Evolutionary conservation across 495 filamentous ascomycete species (phyloP).

Genomic region (Coniosporium apollinis): DNA sequence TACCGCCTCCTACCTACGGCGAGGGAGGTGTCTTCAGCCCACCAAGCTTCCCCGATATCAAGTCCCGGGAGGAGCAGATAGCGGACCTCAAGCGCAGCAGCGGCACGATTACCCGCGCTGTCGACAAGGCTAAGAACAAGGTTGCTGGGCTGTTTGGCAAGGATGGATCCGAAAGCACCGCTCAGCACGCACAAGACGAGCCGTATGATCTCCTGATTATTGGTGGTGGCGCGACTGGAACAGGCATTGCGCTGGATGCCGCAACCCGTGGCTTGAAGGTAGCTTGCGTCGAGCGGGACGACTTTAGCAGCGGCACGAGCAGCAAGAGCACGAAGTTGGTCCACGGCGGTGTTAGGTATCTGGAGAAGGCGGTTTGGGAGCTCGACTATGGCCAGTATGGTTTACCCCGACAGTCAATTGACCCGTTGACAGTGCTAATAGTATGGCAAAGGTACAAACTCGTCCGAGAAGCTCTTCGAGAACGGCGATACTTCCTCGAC

Average conservation of each 20-base stretch:
- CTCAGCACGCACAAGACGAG: slow-evolving; percentile 17
- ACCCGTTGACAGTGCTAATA: no score
- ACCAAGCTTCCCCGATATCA: slow-evolving; percentile 65
- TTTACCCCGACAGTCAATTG: no score
- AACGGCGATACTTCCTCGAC: slow-evolving; percentile 89
- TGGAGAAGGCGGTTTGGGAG: slow-evolving; percentile 95
- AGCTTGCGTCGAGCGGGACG: slow-evolving; percentile 85
- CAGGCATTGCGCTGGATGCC: slow-evolving; percentile 87
- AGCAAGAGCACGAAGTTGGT: slow-evolving; percentile 96
- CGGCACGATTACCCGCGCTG: slow-evolving; percentile 7
- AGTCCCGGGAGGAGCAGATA: slow-evolving; percentile 51
- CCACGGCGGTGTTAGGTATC: slow-evolving; percentile 87
- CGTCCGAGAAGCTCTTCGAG: slow-evolving; percentile 86
- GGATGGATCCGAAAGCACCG: slow-evolving; percentile 21
- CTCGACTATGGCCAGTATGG: slow-evolving; percentile 76
- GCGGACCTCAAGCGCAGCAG: slow-evolving; percentile 35
- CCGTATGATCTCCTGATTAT: slow-evolving; percentile 81
- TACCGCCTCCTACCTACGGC: slow-evolving; percentile 67
- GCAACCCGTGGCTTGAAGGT: slow-evolving; percentile 86
- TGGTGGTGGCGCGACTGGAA: slow-evolving; percentile 82
- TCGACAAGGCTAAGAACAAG: slow-evolving; percentile 14
- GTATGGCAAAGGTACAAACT: slow-evolving; percentile 48
- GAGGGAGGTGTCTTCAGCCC: slow-evolving; percentile 62
- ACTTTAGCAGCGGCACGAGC: slow-evolving; percentile 86
- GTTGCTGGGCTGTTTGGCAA: slow-evolving; percentile 12